phyloP scores from a whole-genome alignment of 768 basidiomycete genomes.

The Collybia mongolica region DNA sequence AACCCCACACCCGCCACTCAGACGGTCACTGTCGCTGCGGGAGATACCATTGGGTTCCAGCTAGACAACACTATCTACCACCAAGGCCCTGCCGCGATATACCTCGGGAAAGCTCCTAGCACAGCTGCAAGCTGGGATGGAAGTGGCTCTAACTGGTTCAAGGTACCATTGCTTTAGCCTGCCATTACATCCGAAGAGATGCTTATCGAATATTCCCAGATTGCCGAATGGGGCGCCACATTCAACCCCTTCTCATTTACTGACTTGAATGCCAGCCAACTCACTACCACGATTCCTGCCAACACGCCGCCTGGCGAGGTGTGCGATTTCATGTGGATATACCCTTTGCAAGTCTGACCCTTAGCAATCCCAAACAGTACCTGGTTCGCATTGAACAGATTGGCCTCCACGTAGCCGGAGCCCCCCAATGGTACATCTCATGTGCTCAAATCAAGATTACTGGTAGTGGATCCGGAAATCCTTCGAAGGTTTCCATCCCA shows the following conservation, averaged over 20 bases:
- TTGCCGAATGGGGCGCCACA: constrained; percentile 22
- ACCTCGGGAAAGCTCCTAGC: constrained; percentile 35
- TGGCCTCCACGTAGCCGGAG: constrained; percentile 41
- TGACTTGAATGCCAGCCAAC: constrained; percentile 17
- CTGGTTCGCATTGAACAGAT: constrained; percentile 33
- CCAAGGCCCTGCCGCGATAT: constrained; percentile 26
- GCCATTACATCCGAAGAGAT: constrained; percentile 3
- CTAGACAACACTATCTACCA: constrained; percentile 28
- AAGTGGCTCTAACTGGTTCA: constrained; percentile 40
- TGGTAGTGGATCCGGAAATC: constrained; percentile 38
- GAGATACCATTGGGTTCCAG: constrained; percentile 23
- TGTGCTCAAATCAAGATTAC: constrained; percentile 47
- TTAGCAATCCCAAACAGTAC: constrained; percentile 17
- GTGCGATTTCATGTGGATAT: not conserved
- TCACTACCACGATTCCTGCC: constrained; percentile 29
- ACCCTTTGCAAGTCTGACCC: not conserved
- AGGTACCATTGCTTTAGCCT: constrained; percentile 22
- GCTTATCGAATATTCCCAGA: constrained; percentile 20
- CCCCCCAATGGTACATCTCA: constrained; percentile 48
- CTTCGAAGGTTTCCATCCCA: constrained; percentile 45
- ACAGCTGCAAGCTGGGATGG: constrained; percentile 33
- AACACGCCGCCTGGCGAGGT: constrained; percentile 29
- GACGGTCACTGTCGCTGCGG: constrained; percentile 23
- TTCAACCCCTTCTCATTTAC: constrained; percentile 22
- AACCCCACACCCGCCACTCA: constrained; percentile 17